Evolutionary conservation across 768 basidiomycete species (phyloP), one percentile per base, ranked within the genome.

Genomic region (Artomyces pyxidatus): DNA sequence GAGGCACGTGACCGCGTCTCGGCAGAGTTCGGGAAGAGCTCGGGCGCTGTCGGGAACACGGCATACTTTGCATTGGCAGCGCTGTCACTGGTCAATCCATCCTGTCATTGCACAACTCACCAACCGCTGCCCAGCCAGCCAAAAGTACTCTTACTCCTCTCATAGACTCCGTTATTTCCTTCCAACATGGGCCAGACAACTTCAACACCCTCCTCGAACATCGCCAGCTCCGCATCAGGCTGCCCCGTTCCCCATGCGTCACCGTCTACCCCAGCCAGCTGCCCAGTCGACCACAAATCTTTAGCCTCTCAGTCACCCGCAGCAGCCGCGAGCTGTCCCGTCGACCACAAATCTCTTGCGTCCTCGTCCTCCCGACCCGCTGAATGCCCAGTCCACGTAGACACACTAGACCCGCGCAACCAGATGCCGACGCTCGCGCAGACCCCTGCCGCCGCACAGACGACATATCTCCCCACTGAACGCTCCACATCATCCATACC

Each of bases 381-480:
- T 0, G 68, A 76, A 61, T 87, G 85, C 59, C 87, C 85, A 2
- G 66, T 87, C 10, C 66, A 66, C 19, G 51, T 60, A 12, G 57
- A 66, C 19, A 50, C 54, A 10, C 63, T 93, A 47, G 87, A 89
- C 61, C 77, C 79, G 0, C 66, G 74, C 44, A 98, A 96, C 68
- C 83, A 93, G 59, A 96, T 98, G 76, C 95, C 95, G 1, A 58
- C 67, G n/a, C 80, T 94, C 27, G 73, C 85, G 0, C 89, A 94
- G 60, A 67, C 71, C 0, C 81, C 77, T 1, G 71, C 82, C 1
- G 73, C 78, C 6, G 65, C 75, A 4, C 83, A 90, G 63, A 62
- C 66, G 2, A 53, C 71, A 1, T 68, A 71, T 32, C 75, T 98
- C 17, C 86, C 93, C 3, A 85, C 80, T 0, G 72, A 80, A 16